Evolutionary conservation across 192 early-diverging fungal species (phyloP), one percentile per base, ranked within the genome.

Genomic region (Mortierella claussenii): DNA sequence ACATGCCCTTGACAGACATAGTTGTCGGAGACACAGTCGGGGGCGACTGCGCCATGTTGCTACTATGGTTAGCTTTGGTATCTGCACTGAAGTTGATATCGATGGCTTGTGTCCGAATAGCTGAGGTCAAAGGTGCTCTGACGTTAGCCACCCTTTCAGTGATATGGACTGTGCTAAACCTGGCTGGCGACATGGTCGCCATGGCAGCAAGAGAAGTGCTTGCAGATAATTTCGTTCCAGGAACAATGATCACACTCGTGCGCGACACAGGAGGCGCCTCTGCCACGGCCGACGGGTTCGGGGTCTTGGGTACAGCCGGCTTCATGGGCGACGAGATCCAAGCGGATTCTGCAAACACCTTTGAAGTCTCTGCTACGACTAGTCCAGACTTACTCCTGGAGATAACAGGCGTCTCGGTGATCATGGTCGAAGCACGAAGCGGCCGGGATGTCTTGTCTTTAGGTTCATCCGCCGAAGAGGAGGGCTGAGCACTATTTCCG

Each of bases 51-150:
- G n/a, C 18, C n/a, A 37, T 33, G n/a, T 23, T 37, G n/a, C n/a
- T n/a, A n/a, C n/a, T n/a, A n/a, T n/a, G n/a, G 23, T 13, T 9
- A 0, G 47, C 42, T 15, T 47, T 46, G 28, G 43, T 23, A 17
- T 46, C 30, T 8, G 63, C 42, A 24, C 64, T 60, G 33, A 67
- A 56, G 57, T 61, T 51, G 18, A 76, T 76, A 51, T 76, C 73
- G 13, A 76, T 61, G 4, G 65, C 64, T 13, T 52, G 26, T 13
- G 46, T 31, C 15, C 52, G 24, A 0, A 46, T 18, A 7, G 67
- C 52, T 28, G 65, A 49, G 1, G 45, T 28, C 36, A 34, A 11
- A 0, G 48, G n/a, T 4, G 26, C 30, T n/a, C n/a, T n/a, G n/a
- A n/a, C n/a, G 0, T 33, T 30, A 12, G 47, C 17, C 10, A 36